phyloP scores from a whole-genome alignment of 1,139 yeast genomes.

The Magnusiomyces tetraspermus region DNA sequence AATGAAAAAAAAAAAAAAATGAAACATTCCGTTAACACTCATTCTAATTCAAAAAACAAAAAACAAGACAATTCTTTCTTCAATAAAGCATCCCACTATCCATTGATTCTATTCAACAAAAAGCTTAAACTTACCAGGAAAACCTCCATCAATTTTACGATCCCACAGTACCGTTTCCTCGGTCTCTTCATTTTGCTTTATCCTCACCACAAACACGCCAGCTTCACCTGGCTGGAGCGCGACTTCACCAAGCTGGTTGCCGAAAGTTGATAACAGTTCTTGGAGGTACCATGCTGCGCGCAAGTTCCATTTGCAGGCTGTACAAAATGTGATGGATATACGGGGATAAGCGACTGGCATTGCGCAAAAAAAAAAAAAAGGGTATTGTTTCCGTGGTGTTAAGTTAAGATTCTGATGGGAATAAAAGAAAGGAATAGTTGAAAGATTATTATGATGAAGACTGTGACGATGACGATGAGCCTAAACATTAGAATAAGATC shows the following conservation, averaged over 20 bases:
- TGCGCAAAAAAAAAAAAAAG: too few species aligned
- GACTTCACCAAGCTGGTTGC: slow-evolving; percentile 44
- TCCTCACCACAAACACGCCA: slow-evolving; percentile 44
- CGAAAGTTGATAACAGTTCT: slow-evolving; percentile 53
- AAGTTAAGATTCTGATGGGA: too few species aligned
- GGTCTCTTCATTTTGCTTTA: slow-evolving; percentile 23
- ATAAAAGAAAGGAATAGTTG: too few species aligned
- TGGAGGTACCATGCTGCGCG: slow-evolving; percentile 63
- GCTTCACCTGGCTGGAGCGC: slow-evolving; percentile 43
- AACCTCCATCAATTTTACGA: slow-evolving; percentile 44
- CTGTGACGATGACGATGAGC: not conserved
- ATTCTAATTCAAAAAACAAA: not conserved
- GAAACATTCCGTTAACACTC: not conserved
- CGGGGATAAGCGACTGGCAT: slow-evolving; percentile 32
- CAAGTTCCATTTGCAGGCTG: slow-evolving; percentile 55
- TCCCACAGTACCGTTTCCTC: slow-evolving; percentile 42
- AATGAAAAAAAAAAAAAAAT: not conserved
- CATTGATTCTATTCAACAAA: too few species aligned
- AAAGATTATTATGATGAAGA: not conserved
- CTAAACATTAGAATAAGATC: too few species aligned
- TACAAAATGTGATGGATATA: slow-evolving; percentile 47
- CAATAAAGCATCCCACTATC: not conserved
- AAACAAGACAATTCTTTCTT: not conserved
- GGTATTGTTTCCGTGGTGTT: too few species aligned
- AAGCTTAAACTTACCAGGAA: slow-evolving; percentile 37